A percentile compares a stretch with the other conserved stretches of the same genome.
Conservation (phyloP, 306 rosid genomes). For the Cicer judaicum region DNA sequence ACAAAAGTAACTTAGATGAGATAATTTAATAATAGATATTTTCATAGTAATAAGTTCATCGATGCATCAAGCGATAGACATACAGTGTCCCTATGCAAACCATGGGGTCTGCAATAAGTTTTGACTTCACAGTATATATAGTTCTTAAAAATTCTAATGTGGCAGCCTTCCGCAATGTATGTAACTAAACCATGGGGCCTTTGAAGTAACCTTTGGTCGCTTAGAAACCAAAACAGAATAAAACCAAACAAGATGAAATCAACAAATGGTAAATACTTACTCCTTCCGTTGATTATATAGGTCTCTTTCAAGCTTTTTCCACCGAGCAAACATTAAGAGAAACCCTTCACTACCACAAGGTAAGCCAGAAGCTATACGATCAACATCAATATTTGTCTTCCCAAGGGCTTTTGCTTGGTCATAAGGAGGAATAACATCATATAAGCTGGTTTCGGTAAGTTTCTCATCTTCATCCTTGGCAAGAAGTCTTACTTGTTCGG, state of each 20-base stretch:
- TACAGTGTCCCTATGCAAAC: slow-evolving; percentile 8
- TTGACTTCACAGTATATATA: slow-evolving; percentile 22
- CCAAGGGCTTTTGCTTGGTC: slow-evolving; percentile 99
- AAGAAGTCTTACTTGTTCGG: slow-evolving; percentile 89
- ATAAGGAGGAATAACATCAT: slow-evolving; percentile 85
- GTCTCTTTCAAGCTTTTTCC: slow-evolving; percentile 95
- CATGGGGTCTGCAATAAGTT: slow-evolving; percentile 6
- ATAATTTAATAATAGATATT: slow-evolving; percentile 10
- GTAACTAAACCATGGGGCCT: slow-evolving; percentile 33
- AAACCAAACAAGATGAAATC: slow-evolving; percentile 33
- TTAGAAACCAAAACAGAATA: slow-evolving; percentile 1
- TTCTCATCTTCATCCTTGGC: slow-evolving; percentile 83
- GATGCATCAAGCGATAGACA: slow-evolving; percentile 17
- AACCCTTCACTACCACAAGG: slow-evolving; percentile 99
- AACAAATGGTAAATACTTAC: slow-evolving; percentile 56
- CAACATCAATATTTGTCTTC: slow-evolving; percentile 90
- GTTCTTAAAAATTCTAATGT: slow-evolving; percentile 6
- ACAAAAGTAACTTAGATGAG: slow-evolving; percentile 21
- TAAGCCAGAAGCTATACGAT: slow-evolving; percentile 94
- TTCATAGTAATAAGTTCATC: neutral
- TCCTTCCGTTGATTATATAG: slow-evolving; percentile 89
- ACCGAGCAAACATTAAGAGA: slow-evolving; percentile 95
- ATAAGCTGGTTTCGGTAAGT: slow-evolving; percentile 63
- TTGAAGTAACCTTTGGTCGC: slow-evolving; percentile 23
- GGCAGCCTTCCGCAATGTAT: slow-evolving; percentile 2